These are phyloP conservation scores for Rugonectria rugulosa DNA, from an alignment of 2,329 filamentous ascomycete genomes.

Conservation along the genomic window DNA sequence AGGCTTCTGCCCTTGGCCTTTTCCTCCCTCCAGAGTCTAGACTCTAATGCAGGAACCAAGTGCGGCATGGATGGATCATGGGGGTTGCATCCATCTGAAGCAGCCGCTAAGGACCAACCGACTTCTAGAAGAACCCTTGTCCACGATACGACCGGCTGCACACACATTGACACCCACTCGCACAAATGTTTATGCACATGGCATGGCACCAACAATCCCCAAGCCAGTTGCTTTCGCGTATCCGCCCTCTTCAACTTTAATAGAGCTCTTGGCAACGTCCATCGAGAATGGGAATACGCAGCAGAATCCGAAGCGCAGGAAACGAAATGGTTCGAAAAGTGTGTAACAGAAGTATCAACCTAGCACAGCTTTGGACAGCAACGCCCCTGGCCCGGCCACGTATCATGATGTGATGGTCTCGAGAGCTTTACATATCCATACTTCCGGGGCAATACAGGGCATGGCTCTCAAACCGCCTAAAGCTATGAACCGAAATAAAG, in stretches of 20 bases:
- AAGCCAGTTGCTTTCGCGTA: too few species aligned
- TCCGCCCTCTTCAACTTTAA: constrained; percentile 9
- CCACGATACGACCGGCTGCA: constrained; percentile 10
- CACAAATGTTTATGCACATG: too few species aligned
- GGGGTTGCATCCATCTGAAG: constrained; percentile 6
- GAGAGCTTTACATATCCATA: neutral
- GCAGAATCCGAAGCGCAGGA: too few species aligned
- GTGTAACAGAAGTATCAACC: too few species aligned
- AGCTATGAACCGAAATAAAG: neutral
- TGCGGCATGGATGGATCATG: constrained; percentile 9
- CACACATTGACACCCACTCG: neutral
- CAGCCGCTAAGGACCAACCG: constrained; percentile 7
- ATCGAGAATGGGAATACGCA: too few species aligned
- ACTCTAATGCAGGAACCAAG: constrained; percentile 42
- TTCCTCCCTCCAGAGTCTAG: too few species aligned
- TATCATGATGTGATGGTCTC: too few species aligned
- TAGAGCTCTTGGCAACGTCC: constrained; percentile 10
- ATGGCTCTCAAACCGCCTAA: constrained; percentile 1
- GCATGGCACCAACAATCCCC: constrained; percentile 12
- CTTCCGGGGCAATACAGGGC: neutral
- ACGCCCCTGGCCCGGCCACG: neutral
- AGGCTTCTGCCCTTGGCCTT: constrained; percentile 15
- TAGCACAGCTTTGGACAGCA: too few species aligned
- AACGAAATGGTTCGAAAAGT: too few species aligned
- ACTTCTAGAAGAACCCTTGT: constrained; percentile 14